phyloP scores from a whole-genome alignment of 345 rosid species.

The Eucalyptus sideroxylon region DNA sequence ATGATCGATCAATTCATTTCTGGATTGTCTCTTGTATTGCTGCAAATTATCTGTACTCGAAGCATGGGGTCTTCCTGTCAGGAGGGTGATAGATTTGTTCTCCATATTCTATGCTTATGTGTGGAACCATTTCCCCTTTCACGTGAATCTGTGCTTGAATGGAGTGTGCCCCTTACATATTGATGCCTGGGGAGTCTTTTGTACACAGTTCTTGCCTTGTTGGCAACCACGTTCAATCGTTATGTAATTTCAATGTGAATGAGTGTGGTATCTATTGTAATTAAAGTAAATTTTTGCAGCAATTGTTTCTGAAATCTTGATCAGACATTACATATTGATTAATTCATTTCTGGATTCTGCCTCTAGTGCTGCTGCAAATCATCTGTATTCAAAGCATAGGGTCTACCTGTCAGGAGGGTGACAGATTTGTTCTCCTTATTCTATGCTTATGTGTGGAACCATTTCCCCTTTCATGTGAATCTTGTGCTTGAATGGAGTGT shows the following conservation, averaged over 20 bases:
- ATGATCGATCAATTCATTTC: background rate
- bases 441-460: background rate
- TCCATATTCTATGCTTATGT: background rate
- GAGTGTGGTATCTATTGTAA: background rate
- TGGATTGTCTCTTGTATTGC: background rate
- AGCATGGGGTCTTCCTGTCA: background rate
- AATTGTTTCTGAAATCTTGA: too few species aligned
- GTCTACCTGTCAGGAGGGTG: background rate
- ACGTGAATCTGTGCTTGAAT: background rate
- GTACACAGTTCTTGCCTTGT: background rate
- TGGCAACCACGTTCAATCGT: background rate
- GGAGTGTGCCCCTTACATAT: background rate
- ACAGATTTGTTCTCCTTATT: background rate
- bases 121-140: background rate
- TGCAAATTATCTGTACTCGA: background rate
- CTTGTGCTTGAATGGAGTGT: background rate
- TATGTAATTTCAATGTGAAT: background rate
- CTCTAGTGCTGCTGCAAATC: background rate
- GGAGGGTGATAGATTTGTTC: background rate
- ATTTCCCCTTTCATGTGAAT: background rate
- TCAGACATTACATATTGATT: background rate
- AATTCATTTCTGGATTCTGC: background rate
- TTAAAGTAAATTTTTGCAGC: too few species aligned
- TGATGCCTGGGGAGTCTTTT: background rate
- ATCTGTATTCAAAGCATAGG: background rate